A percentile compares a stretch with the other conserved stretches of the same genome.
phyloP scores from a whole-genome alignment of 1,284 basidiomycete species.

The Somion occarium region DNA sequence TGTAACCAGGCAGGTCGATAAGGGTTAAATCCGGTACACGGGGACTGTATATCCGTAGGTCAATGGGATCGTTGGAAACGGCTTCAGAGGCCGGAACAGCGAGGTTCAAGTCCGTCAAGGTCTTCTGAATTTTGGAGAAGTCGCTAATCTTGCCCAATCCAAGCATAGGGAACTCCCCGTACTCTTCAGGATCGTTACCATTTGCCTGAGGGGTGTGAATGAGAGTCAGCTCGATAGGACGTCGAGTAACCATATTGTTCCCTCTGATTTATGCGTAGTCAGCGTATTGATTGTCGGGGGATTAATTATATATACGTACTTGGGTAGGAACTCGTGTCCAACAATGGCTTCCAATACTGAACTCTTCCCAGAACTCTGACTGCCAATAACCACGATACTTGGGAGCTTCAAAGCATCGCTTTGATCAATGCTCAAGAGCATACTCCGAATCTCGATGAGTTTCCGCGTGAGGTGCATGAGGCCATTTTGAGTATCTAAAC shows the following conservation, averaged over 20 bases:
- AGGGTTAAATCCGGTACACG: conserved; percentile 95
- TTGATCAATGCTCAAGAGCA: conserved; percentile 93
- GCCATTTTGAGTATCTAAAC: conserved; percentile 45
- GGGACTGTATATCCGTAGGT: conserved; percentile 94
- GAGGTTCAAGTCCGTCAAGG: conserved; percentile 92
- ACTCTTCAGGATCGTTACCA: conserved; percentile 69
- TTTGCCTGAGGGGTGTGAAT: conserved; percentile 76
- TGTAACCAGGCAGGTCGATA: conserved; percentile 96
- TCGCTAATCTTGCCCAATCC: conserved; percentile 87
- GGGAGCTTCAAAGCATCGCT: conserved; percentile 91
- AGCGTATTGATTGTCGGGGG: conserved; percentile 5
- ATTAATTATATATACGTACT: conserved; percentile 73
- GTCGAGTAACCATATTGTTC: conserved; percentile 98
- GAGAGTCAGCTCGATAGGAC: conserved; percentile 96
- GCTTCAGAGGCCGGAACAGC: conserved; percentile 86
- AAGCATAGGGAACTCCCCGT: conserved; percentile 91
- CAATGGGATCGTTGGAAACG: conserved; percentile 93
- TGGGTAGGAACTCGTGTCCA: conserved; percentile 96
- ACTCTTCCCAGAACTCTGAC: conserved; percentile 97
- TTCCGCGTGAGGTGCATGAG: conserved; percentile 93
- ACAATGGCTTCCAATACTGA: conserved; percentile 97
- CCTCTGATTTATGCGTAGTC: conserved; percentile 51
- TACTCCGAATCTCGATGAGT: conserved; percentile 93
- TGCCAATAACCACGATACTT: conserved; percentile 97
- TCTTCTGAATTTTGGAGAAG: conserved; percentile 88